Evolutionary conservation across 106 monocot genomes (phyloP).

Genomic region (Triglochin maritima): DNA sequence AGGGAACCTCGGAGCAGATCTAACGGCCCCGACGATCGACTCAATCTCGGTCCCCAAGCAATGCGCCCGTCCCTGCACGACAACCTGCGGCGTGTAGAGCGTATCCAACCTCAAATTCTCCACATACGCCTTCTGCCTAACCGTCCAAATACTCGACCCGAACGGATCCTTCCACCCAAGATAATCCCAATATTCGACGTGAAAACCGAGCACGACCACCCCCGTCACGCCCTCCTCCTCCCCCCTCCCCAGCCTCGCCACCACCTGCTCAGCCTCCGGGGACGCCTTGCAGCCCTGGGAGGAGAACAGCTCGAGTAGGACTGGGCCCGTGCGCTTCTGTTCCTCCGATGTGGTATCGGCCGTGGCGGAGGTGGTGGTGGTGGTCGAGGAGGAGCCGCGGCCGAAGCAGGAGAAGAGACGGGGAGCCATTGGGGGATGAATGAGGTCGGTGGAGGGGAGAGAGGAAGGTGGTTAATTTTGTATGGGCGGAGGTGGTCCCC

Average conservation of each 20-base stretch:
- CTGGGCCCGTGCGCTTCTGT: conserved; percentile 34
- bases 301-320: conserved; percentile 78
- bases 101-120: conserved; percentile 67
- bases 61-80: conserved; percentile 59
- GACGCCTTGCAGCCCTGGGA: conserved; percentile 94
- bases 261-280: conserved; percentile 65
- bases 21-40: conserved; percentile 35
- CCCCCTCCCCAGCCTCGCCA: conserved; percentile 35
- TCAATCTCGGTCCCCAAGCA: conserved; percentile 59
- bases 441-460: background rate
- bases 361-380: conserved; percentile 5
- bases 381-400: conserved; percentile 16
- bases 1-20: conserved; percentile 40
- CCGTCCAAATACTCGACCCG: conserved; percentile 72
- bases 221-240: conserved; percentile 13
- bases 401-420: conserved; percentile 76
- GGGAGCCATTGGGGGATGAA: conserved; percentile 32
- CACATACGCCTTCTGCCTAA: conserved; percentile 86
- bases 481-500: no score
- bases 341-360: conserved; percentile 39
- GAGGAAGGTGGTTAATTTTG: no score
- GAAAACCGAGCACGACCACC: conserved; percentile 56
- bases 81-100: conserved; percentile 77
- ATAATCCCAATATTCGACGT: conserved; percentile 97
- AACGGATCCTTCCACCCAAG: conserved; percentile 89